A percentile compares a stretch with the other conserved stretches of the same genome.
phyloP scores from a whole-genome alignment of 2,329 filamentous ascomycete genomes.

The Diaporthe batatas region DNA sequence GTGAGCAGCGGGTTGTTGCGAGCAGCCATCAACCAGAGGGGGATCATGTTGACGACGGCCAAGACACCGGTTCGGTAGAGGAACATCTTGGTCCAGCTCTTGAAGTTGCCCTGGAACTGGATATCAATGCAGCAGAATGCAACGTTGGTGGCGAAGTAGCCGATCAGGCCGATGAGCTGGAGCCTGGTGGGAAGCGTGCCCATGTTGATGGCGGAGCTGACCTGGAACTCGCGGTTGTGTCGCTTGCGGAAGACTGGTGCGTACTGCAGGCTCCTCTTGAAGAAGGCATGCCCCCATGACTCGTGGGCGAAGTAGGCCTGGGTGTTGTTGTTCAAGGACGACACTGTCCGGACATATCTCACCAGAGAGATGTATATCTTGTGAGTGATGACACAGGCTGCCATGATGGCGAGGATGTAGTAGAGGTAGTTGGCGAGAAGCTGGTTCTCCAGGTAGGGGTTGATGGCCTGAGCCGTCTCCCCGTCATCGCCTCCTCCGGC shows the following conservation, averaged over 20 bases:
- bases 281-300: conserved; percentile 64
- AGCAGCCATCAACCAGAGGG: conserved; percentile 79
- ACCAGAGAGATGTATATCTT: conserved; percentile 71
- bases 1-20: conserved; percentile 84
- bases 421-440: conserved; percentile 72
- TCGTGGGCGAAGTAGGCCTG: conserved; percentile 83
- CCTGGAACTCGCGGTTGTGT: conserved; percentile 79
- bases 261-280: conserved; percentile 77
- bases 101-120: conserved; percentile 65
- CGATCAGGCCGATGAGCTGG: conserved; percentile 76
- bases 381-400: conserved; percentile 75
- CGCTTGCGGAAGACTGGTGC: conserved; percentile 80
- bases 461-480: conserved; percentile 46
- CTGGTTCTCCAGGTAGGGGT: conserved; percentile 61
- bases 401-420: conserved; percentile 73
- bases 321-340: conserved; percentile 81
- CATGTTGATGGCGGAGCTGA: conserved; percentile 71
- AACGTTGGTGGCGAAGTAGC: conserved; percentile 80
- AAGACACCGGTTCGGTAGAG: conserved; percentile 79
- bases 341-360: conserved; percentile 78
- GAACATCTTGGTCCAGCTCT: conserved; percentile 62
- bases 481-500: conserved; percentile 40
- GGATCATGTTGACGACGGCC: conserved; percentile 81
- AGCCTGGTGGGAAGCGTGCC: conserved; percentile 84
- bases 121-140: conserved; percentile 81